These are phyloP conservation scores for Mentha longifolia DNA, from an alignment of 257 asterid genomes.

Conservation along the genomic window DNA sequence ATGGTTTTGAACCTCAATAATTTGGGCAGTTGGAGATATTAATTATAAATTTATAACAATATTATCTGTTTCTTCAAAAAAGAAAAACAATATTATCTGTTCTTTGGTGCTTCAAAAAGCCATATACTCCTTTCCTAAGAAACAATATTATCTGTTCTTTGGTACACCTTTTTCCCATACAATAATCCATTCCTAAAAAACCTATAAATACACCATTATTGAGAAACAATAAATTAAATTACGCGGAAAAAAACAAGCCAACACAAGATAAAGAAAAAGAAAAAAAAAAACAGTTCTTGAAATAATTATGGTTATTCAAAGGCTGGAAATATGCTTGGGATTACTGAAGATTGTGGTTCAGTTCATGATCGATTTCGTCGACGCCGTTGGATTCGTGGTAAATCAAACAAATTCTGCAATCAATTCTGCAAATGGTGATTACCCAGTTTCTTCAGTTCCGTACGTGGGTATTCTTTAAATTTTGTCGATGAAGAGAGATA, in stretches of 20 bases:
- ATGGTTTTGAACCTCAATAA: slow-evolving; percentile 27
- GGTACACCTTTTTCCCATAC: neutral
- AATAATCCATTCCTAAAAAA: slow-evolving; percentile 5
- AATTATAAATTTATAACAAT: no score
- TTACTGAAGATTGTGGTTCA: slow-evolving; percentile 49
- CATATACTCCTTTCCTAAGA: neutral
- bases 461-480: slow-evolving; percentile 62
- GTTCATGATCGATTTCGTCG: slow-evolving; percentile 45
- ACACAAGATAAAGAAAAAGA: neutral
- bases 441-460: slow-evolving; percentile 40
- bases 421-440: slow-evolving; percentile 1
- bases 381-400: slow-evolving; percentile 48
- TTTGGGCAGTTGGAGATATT: neutral
- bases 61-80: slow-evolving; percentile 34
- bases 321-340: slow-evolving; percentile 51
- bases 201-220: slow-evolving; percentile 26
- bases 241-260: neutral
- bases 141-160: slow-evolving; percentile 30
- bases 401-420: slow-evolving; percentile 22
- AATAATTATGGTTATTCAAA: slow-evolving; percentile 50
- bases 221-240: neutral
- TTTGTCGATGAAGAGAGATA: neutral
- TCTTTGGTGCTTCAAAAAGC: slow-evolving; percentile 39
- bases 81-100: slow-evolving; percentile 17
- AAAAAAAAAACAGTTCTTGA: neutral